Evolutionary conservation across 441 rosid species (phyloP).

Genomic region (Croton setiger): DNA sequence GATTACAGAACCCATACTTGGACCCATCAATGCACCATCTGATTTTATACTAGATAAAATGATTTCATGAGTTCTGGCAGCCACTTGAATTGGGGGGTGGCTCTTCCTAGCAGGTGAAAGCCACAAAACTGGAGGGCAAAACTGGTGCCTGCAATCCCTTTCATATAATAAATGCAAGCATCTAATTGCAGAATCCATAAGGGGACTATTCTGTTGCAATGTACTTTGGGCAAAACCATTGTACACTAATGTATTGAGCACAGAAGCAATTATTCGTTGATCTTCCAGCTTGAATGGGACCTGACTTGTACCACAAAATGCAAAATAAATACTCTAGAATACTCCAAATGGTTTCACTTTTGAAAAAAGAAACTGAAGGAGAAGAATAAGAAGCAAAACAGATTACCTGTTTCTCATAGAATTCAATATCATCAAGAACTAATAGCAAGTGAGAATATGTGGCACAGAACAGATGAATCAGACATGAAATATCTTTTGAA

Average conservation of each 20-base stretch:
- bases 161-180: constrained; percentile 96
- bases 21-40: constrained; percentile 46
- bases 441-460: constrained; percentile 88
- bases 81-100: constrained; percentile 85
- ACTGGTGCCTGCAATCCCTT: constrained; percentile 92
- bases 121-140: constrained; percentile 89
- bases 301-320: constrained; percentile 43
- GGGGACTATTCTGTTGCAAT: constrained; percentile 51
- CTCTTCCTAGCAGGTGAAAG: constrained; percentile 86
- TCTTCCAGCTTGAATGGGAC: constrained; percentile 84
- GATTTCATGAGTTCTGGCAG: constrained; percentile 88
- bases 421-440: constrained; percentile 99
- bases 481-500: constrained; percentile 67
- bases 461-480: constrained; percentile 92
- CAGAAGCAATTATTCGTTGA: constrained; percentile 75
- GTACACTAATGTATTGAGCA: constrained; percentile 90
- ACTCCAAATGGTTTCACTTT: constrained; percentile 13
- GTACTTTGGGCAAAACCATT: constrained; percentile 55
- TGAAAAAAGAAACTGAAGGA: constrained; percentile 11
- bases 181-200: constrained; percentile 85
- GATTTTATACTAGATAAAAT: constrained; percentile 42
- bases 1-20: constrained; percentile 67
- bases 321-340: constrained; percentile 27
- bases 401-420: constrained; percentile 93
- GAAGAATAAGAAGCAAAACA: neutral